A percentile compares a stretch with the other conserved stretches of the same genome.
phyloP scores from a whole-genome alignment of 352 stramenopile genomes.

The Phytophthora agathidicida region DNA sequence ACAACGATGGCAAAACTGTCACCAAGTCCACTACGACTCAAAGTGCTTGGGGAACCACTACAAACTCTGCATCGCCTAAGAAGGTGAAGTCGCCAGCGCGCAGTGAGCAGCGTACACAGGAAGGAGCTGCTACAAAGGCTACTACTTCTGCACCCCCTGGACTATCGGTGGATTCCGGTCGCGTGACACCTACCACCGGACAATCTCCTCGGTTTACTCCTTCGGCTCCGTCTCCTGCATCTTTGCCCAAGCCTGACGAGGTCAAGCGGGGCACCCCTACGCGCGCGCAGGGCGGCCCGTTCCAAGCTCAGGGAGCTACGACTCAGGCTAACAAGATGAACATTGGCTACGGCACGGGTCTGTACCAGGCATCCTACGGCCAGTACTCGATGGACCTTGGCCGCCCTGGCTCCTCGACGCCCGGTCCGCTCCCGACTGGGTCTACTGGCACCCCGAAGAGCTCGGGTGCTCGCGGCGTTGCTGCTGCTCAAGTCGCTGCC shows the following conservation, averaged over 20 bases:
- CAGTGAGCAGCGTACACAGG: constrained; percentile 35
- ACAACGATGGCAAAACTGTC: constrained; percentile 45
- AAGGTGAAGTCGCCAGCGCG: constrained; percentile 70
- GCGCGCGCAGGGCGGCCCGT: constrained; percentile 49
- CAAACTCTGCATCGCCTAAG: constrained; percentile 60
- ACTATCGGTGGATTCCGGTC: constrained; percentile 70
- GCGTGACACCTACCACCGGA: constrained; percentile 65
- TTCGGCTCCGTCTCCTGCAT: constrained; percentile 83
- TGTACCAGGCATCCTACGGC: constrained; percentile 82
- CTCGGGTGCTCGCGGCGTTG: constrained; percentile 26
- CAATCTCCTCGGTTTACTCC: constrained; percentile 74
- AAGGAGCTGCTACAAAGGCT: constrained; percentile 34
- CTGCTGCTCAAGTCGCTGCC: constrained; percentile 26
- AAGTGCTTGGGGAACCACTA: constrained; percentile 57
- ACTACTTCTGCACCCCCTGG: constrained; percentile 71
- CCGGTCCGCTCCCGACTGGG: constrained; percentile 42
- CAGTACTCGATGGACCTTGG: constrained; percentile 87
- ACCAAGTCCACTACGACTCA: constrained; percentile 55
- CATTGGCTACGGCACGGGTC: constrained; percentile 62
- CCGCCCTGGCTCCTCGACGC: constrained; percentile 35
- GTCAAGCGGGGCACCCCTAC: constrained; percentile 81
- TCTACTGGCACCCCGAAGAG: constrained; percentile 75
- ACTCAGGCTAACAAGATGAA: constrained; percentile 66
- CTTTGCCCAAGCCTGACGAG: constrained; percentile 85
- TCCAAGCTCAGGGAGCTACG: constrained; percentile 48